Evolutionary conservation across 2,329 filamentous ascomycete genomes (phyloP).

Genomic region (Fusarium sp.): DNA sequence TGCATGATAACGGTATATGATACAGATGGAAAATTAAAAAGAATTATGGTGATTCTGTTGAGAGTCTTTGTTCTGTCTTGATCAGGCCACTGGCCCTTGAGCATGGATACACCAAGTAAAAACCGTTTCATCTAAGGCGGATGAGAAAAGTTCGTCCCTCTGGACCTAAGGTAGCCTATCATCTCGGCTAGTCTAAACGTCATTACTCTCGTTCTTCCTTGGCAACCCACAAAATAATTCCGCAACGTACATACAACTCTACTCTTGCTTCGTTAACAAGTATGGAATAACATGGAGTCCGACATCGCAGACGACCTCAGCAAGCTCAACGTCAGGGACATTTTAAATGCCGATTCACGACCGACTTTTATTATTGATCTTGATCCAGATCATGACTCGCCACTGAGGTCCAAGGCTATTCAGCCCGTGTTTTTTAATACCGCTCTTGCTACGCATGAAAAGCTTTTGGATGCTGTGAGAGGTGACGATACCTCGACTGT

Average conservation of each 20-base stretch:
- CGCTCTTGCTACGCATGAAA: conserved; percentile 49
- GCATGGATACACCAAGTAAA: not conserved
- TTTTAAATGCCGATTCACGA: conserved; percentile 52
- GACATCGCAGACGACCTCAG: conserved; percentile 36
- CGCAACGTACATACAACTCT: not conserved
- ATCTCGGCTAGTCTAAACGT: conserved; percentile 2
- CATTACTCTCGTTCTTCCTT: conserved; percentile 1
- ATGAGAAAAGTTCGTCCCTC: not conserved
- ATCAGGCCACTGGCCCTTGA: not conserved
- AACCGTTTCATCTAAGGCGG: not conserved
- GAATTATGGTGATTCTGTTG: not conserved
- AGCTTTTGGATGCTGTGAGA: conserved; percentile 46
- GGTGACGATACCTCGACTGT: conserved; percentile 14
- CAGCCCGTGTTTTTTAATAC: conserved; percentile 51
- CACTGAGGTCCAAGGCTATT: conserved; percentile 38
- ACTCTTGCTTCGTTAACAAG: not conserved
- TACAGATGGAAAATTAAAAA: not conserved
- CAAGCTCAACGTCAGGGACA: conserved; percentile 58
- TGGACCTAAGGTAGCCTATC: not conserved
- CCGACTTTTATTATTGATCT: conserved; percentile 54
- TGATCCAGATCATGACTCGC: conserved; percentile 47
- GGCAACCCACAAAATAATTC: conserved; percentile 17
- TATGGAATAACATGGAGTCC: conserved; percentile 25
- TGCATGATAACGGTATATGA: not conserved
- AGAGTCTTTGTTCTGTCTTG: not conserved